Base-by-base conservation (phyloP, 305 asterid genomes). In the Fraxinus platypoda region DNA sequence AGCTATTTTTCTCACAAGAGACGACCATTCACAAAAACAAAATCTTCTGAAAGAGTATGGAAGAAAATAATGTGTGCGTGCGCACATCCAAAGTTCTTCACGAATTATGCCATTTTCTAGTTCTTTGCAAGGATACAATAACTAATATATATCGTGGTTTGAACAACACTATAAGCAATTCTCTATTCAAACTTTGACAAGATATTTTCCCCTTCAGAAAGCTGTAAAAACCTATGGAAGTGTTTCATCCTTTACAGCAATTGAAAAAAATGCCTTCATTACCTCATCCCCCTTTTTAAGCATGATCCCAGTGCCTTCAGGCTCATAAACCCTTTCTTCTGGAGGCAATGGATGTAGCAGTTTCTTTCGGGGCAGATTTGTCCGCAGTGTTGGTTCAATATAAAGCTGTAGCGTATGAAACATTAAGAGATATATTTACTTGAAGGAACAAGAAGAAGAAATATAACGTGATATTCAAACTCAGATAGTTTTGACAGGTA, bases 261-360 rank as follows among this genome's bases (percentile, higher is more conserved):
- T 71, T 75, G 33, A 21, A 23, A 28, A 30, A 34, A 37, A 78
- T 38, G 75, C 68, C 0, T 75, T 30, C 8, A 78, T 19, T 91
- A 94, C 99, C 99, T 94, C 97, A 72, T 94, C 98, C 71, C 99
- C 99, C 91, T 91, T 95, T 89, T 89, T 95, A 78, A 92, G 89
- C 85, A 68, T 71, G 78, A 95, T 80, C 73, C 97, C 97, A 21
- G 74, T 85, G 83, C 94, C 90, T 84, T 87, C 76, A 21, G 97
- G 93, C 83, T 87, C 90, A 74, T 90, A 95, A 35, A 87, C 71
- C 77, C 79, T 84, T 84, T 93, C 96, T 6, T 94, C 93, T 25
- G 97, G 97, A 64, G 94, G 92, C 83, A 87, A 85, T 30, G 92
- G 78, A 80, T 87, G 93, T 66, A 92, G 87, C 86, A 94, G 76